Evolutionary conservation across 345 rosid genomes (phyloP).

Genomic region (Rhizophora apiculata): DNA sequence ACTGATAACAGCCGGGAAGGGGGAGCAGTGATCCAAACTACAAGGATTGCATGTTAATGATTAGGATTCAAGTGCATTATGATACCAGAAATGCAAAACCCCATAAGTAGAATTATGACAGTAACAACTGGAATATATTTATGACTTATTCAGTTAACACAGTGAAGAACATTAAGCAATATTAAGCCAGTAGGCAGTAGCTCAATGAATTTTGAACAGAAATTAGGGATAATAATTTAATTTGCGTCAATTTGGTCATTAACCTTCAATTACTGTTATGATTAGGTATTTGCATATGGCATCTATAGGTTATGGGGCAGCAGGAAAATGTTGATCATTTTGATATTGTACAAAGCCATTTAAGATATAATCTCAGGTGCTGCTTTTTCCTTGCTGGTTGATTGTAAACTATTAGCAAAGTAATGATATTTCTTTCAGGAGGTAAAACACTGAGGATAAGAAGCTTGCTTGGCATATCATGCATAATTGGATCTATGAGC

Average conservation of each 20-base stretch:
- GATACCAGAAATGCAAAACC: conserved; percentile 8
- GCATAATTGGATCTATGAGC: conserved; percentile 29
- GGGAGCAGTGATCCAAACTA: conserved; percentile 61
- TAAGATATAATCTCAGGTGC: not conserved
- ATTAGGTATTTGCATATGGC: not conserved
- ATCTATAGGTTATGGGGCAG: not conserved
- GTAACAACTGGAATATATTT: not conserved
- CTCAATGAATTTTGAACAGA: no score
- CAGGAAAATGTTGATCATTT: not conserved
- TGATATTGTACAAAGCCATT: not conserved
- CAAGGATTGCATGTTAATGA: conserved; percentile 7
- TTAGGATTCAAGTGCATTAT: not conserved
- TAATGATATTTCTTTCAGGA: conserved; percentile 26
- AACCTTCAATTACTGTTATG: not conserved
- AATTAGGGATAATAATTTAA: no score
- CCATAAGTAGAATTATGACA: not conserved
- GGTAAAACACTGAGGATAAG: conserved; percentile 14
- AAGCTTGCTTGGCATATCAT: conserved; percentile 27
- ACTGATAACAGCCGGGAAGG: conserved; percentile 51
- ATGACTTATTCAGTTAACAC: not conserved
- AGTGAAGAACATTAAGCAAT: conserved; percentile 8
- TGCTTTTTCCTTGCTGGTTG: not conserved
- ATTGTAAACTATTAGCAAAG: not conserved
- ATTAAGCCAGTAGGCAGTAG: no score
- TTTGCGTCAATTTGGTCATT: no score